Evolutionary conservation across 805 yeast genomes (phyloP), one percentile per base, ranked within the genome.

Genomic region (Wickerhamiella australiensis): DNA sequence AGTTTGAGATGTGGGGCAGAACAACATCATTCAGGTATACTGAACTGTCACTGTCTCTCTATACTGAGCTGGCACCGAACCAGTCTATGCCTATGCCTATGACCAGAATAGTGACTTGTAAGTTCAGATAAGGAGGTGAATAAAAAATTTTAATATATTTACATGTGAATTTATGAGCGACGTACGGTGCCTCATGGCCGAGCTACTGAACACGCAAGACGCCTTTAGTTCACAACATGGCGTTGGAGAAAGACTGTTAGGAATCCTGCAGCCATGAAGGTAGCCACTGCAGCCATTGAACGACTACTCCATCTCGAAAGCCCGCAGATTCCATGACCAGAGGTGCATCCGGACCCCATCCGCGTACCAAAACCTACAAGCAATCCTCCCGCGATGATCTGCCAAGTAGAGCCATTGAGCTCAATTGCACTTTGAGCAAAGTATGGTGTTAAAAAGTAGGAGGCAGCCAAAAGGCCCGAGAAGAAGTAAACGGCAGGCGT

Each of bases 271-370:
- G 49, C 43, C 49, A 46, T 46, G 49, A 74, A 74, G 0, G 62
- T 53, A 11, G 54, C 52, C 1, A 76, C 71, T 1, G 78, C 76
- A 4, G 65, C 67, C 18, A 74, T 48, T 9, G 75, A 69, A 53
- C 78, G 60, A 47, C 61, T 47, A 49, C 77, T 62, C 13, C 71
- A 53, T 47, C 78, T 60, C 12, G 76, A 68, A 13, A 74, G 48
- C 0, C 78, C 78, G 18, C 65, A 62, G 6, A 74, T 56, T 74
- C 75, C 71, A 54, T 74, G 78, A 3, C 78, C 78, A 0, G 77
- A 72, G 2, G 78, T 74, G 50, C 78, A 74, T 1, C 78, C 78
- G 29, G 66, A 60, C 0, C 75, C 78, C 22, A 64, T 56, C 36
- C 65, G 66, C 0, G 78, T 70, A 0, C 78, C 78, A 2, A 70